phyloP scores from a whole-genome alignment of 2,329 filamentous ascomycete species.

The Xylariaceae sp. region DNA sequence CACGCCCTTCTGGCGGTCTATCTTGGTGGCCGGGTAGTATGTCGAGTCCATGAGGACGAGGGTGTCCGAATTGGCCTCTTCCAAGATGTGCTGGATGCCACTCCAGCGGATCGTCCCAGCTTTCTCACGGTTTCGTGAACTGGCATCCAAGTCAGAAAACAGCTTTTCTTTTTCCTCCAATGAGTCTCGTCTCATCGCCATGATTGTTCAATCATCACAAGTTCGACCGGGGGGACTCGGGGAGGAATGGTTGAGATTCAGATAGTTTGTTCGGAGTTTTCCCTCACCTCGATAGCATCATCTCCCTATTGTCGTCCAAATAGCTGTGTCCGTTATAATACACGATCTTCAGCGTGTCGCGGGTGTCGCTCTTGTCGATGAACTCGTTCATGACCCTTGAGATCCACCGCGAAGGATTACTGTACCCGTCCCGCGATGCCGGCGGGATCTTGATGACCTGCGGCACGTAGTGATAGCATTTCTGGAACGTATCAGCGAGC shows the following conservation, averaged over 20 bases:
- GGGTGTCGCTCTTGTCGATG: conserved; percentile 49
- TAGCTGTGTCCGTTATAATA: conserved; percentile 55
- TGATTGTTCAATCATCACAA: not conserved
- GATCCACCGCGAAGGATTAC: conserved; percentile 52
- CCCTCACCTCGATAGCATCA: conserved; percentile 53
- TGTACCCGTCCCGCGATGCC: conserved; percentile 41
- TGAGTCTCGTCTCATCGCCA: not conserved
- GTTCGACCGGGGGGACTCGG: not conserved
- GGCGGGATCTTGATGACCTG: conserved; percentile 49
- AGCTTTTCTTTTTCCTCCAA: not conserved
- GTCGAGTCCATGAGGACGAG: conserved; percentile 57
- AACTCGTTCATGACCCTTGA: conserved; percentile 50
- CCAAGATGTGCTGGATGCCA: conserved; percentile 52
- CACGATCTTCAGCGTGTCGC: conserved; percentile 55
- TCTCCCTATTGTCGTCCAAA: conserved; percentile 52
- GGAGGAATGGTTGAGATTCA: no score
- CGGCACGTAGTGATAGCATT: conserved; percentile 49
- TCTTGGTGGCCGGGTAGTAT: conserved; percentile 52
- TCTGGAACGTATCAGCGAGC: conserved; percentile 47
- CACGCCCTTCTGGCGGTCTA: conserved; percentile 50
- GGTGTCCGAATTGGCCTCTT: conserved; percentile 53
- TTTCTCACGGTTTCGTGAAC: conserved; percentile 45
- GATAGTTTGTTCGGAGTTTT: not conserved
- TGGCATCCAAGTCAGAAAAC: conserved; percentile 26
- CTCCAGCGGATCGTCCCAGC: conserved; percentile 52